Evolutionary conservation across 2,329 filamentous ascomycete species (phyloP), one percentile per base, ranked within the genome.

Genomic region (Ophiostoma sp.): DNA sequence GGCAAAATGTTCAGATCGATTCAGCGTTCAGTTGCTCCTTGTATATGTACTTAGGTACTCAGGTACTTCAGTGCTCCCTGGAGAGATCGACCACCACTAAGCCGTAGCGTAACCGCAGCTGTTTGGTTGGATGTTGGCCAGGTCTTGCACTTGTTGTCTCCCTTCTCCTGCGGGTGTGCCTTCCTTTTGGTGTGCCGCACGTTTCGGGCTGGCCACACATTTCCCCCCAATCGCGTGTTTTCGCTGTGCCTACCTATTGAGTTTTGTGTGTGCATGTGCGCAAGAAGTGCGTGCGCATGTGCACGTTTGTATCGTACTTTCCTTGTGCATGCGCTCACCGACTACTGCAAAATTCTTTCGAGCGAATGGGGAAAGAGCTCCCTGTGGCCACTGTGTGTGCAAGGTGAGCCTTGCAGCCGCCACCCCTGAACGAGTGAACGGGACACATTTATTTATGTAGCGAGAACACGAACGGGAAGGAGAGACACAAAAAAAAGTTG

Each of bases 381-480:
- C 39, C 39, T 31, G 64, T 22, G 42, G 36, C 61, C 61, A 42
- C n/a, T 42, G n/a, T 28, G 36, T 66, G 36, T 66, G 36, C 61
- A 68, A 33, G 64, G 64, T 50, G 64, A 68, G 42, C 42, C 42
- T 50, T 50, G 64, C 64, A 31, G 64, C 42, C 63, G 42, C 63
- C 63, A 48, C 63, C 63, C 64, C 64, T 68, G 45, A 66, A 66
- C 36, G 33, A 45, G 28, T 12, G n/a, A 68, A 50, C 25, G 64
- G 64, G 64, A 68, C 64, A 68, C 59, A 42, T 63, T 63, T 39
- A 42, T 63, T 22, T 63, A 63, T 36, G 59, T 63, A 36, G 59
- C 19, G 55, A 59, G n/a, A 33, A 31, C 55, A 63, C 12, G 33
- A 63, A 63, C 19, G 15, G 64, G 42, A n/a, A 28, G 39, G 63